Evolutionary conservation across 1,139 yeast genomes (phyloP).

Genomic region (Kodamaea sp.): DNA sequence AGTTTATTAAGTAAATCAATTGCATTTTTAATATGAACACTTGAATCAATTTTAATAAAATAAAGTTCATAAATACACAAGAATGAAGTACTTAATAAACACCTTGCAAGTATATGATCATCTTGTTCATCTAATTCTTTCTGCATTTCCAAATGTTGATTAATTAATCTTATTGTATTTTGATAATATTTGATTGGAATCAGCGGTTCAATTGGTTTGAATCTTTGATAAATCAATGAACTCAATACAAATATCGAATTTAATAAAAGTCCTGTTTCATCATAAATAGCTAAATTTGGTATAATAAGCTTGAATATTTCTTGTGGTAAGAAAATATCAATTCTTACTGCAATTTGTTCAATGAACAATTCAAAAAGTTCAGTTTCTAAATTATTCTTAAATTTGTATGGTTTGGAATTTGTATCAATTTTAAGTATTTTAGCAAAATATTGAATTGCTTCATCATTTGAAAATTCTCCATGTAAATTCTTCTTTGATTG

Average conservation of each 20-base stretch:
- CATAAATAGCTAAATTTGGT: conserved; percentile 35
- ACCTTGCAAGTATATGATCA: conserved; percentile 31
- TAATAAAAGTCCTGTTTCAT: conserved; percentile 36
- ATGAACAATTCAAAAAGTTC: conserved; percentile 34
- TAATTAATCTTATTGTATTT: conserved; percentile 31
- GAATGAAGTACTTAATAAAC: conserved; percentile 36
- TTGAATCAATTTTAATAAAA: conserved; percentile 19
- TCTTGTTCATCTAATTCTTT: conserved; percentile 22
- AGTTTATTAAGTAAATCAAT: conserved; percentile 1
- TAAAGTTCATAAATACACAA: conserved; percentile 39
- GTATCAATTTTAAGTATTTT: conserved; percentile 19
- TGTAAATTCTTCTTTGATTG: conserved; percentile 8
- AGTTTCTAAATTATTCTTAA: conserved; percentile 25
- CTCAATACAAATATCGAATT: conserved; percentile 36
- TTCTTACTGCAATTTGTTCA: conserved; percentile 23
- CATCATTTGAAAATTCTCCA: conserved; percentile 27
- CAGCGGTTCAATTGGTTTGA: conserved; percentile 29
- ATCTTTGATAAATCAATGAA: conserved; percentile 31
- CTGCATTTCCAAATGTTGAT: conserved; percentile 22
- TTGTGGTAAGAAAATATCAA: conserved; percentile 33
- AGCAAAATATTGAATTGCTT: conserved; percentile 25
- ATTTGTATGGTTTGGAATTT: conserved; percentile 8
- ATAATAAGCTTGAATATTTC: conserved; percentile 30
- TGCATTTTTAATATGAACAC: conserved; percentile 7
- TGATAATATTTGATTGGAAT: conserved; percentile 37